Percentiles rank a stretch among this genome's conserved stretches.
These are phyloP conservation scores for Yarrowia sp. DNA, from an alignment of 805 yeast species.

Conservation along the genomic window DNA sequence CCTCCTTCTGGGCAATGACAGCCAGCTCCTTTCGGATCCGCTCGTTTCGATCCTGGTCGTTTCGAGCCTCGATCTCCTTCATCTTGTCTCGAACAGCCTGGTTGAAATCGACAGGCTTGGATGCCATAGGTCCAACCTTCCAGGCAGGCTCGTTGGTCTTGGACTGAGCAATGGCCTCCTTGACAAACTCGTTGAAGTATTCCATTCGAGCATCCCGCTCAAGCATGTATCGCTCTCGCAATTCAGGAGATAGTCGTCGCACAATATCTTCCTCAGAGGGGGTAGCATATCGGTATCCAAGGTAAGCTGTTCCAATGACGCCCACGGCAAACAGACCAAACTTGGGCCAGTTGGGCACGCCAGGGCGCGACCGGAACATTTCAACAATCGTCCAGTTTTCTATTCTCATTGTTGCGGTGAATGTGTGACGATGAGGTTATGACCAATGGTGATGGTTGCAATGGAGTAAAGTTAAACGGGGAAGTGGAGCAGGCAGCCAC, in stretches of 20 bases:
- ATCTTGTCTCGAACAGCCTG: conserved; percentile 28
- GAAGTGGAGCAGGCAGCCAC: not conserved
- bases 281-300: conserved; percentile 27
- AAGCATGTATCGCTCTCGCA: conserved; percentile 36
- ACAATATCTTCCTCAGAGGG: conserved; percentile 38
- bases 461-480: not conserved
- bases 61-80: conserved; percentile 34
- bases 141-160: conserved; percentile 35
- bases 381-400: conserved; percentile 35
- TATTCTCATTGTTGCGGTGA: not conserved
- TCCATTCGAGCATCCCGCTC: conserved; percentile 36
- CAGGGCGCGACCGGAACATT: conserved; percentile 38
- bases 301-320: conserved; percentile 17
- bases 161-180: conserved; percentile 37
- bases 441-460: conserved; percentile 28
- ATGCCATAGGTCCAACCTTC: conserved; percentile 38
- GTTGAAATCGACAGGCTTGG: conserved; percentile 29
- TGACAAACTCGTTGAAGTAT: conserved; percentile 35
- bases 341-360: conserved; percentile 39
- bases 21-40: conserved; percentile 30
- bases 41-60: conserved; percentile 28
- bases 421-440: conserved; percentile 17
- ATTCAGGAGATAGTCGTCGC: conserved; percentile 22
- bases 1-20: conserved; percentile 27
- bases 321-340: conserved; percentile 36